phyloP scores from a whole-genome alignment of 495 filamentous ascomycete species.

The Talaromyces trachyspermus region DNA sequence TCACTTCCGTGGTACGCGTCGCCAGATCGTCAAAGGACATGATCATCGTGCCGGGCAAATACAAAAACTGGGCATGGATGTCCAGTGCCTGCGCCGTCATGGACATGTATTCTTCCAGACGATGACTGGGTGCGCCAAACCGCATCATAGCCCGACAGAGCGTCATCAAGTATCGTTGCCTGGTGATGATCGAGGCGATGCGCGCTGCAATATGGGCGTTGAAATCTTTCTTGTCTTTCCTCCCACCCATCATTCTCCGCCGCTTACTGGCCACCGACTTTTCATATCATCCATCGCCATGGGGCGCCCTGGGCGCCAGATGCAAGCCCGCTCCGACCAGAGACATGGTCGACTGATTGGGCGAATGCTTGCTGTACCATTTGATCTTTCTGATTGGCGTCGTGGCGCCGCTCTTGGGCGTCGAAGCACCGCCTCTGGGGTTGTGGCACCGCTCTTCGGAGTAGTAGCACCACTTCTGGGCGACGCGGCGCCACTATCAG shows the following conservation, averaged over 20 bases:
- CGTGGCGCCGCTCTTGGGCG: slow-evolving; percentile 38
- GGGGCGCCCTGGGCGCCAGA: slow-evolving; percentile 30
- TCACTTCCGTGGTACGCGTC: slow-evolving; percentile 88
- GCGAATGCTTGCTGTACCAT: slow-evolving; percentile 57
- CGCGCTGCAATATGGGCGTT: slow-evolving; percentile 80
- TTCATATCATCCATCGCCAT: slow-evolving; percentile 21
- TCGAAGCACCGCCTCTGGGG: slow-evolving; percentile 22
- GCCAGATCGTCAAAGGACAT: slow-evolving; percentile 86
- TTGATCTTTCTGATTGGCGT: slow-evolving; percentile 46
- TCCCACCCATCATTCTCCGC: slow-evolving; percentile 16
- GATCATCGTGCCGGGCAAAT: slow-evolving; percentile 92
- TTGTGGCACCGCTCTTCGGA: slow-evolving; percentile 30
- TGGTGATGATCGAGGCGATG: slow-evolving; percentile 76
- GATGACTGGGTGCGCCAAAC: slow-evolving; percentile 71
- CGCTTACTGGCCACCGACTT: slow-evolving; percentile 23
- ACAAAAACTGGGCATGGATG: slow-evolving; percentile 85
- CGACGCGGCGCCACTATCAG: slow-evolving; percentile 30
- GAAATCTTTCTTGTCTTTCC: slow-evolving; percentile 40
- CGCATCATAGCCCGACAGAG: slow-evolving; percentile 84
- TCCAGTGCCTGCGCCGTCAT: slow-evolving; percentile 85
- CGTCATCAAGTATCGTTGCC: slow-evolving; percentile 81
- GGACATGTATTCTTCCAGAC: slow-evolving; percentile 81
- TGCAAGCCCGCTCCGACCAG: slow-evolving; percentile 44
- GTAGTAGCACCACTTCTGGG: too few relatives aligned
- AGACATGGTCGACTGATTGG: slow-evolving; percentile 35